Base-by-base conservation (phyloP, 2,329 filamentous ascomycete genomes). In the Colletotrichum cuscutae region DNA sequence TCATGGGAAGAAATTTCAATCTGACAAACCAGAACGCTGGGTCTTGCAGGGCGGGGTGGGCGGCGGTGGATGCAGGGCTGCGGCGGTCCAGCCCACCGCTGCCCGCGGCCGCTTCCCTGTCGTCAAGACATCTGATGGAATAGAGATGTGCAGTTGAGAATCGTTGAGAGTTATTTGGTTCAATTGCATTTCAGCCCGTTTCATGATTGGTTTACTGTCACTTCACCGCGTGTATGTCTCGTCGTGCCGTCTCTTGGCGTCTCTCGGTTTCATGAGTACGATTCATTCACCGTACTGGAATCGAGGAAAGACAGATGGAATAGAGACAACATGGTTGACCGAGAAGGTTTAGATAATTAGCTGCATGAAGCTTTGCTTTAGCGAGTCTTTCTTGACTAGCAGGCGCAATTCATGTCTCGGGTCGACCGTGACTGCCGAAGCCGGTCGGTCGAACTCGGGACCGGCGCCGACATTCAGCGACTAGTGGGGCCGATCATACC, bases 391-490 rank as follows among this genome's bases (percentile, higher is more conserved):
- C 42, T 8, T 22, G 42, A n/a, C 15, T 22, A 49, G 42, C 42
- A 49, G 19, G 42, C 19, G 42, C 42, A 49, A 22, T 49, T 11
- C 1, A 8, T 49, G 42, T 49, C 42, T 49, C 42, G 42, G 42
- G 42, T n/a, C 15, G 8, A 49, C 42, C 19, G 19, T n/a, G 42
- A 22, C 42, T 49, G 15, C 42, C 42, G 42, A 49, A n/a, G 19
- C 4, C 12, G 28, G 46, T 35, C n/a, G 35, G 28, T 24, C 37
- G n/a, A 56, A 24, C 35, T 70, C 66, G 60, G 60, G 46, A 56
- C 60, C 56, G 66, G 66, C 35, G 22, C 71, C 71, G 71, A 32
- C 53, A 42, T 15, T 30, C 5, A 11, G 53, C 54, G 35, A 61
- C 5, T 22, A 24, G 54, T 46, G 59, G 70, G 54, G 11, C 42